Evolutionary conservation across 345 rosid genomes (phyloP).

Genomic region (Rhodomyrtus tomentosa): DNA sequence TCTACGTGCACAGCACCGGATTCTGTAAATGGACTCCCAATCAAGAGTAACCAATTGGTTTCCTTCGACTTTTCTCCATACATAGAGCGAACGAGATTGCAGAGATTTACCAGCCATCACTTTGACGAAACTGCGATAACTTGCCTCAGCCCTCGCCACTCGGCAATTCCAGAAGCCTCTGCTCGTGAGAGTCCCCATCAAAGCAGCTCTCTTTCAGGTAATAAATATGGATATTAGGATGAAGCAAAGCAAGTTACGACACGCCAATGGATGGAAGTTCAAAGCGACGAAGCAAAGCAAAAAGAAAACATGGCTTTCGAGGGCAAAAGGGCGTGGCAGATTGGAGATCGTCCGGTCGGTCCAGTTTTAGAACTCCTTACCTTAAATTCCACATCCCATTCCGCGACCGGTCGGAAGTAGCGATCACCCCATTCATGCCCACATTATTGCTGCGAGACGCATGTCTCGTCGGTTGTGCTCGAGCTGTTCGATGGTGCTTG

Average conservation of each 20-base stretch:
- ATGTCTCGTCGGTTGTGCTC: not conserved
- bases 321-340: not conserved
- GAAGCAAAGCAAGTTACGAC: not conserved
- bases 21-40: not conserved
- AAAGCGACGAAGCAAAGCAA: not conserved
- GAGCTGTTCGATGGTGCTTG: not conserved
- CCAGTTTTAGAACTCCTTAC: not conserved
- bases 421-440: not conserved
- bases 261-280: not conserved
- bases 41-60: not conserved
- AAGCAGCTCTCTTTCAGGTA: not conserved
- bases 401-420: not conserved
- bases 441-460: not conserved
- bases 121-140: not conserved
- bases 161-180: not conserved
- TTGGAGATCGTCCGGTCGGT: not conserved
- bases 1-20: not conserved
- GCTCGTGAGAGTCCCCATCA: not conserved
- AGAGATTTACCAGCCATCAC: not conserved
- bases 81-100: not conserved
- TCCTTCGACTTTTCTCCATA: not conserved
- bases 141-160: not conserved
- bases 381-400: not conserved
- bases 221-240: not conserved
- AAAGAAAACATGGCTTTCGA: not conserved